Conservation (phyloP, 805 yeast genomes). For the Alloascoidea hylecoeti region DNA sequence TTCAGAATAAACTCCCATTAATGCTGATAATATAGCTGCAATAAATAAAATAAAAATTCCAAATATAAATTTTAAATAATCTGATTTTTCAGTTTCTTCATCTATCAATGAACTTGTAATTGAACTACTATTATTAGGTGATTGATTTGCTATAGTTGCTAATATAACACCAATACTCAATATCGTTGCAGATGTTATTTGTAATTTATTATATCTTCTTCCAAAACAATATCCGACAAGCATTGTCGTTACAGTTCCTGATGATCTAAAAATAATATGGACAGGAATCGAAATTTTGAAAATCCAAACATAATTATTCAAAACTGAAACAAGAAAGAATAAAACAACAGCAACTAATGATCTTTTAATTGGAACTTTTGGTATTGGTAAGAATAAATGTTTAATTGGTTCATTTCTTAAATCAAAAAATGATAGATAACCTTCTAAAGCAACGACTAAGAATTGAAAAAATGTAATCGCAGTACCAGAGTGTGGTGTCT, state of each 20-base stretch:
- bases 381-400: constrained; percentile 1
- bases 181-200: constrained; percentile 33
- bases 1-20: constrained; percentile 48
- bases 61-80: constrained; percentile 17
- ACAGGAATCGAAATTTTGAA: constrained; percentile 49
- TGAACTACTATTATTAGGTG: not conserved
- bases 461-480: constrained; percentile 47
- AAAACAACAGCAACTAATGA: constrained; percentile 33
- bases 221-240: constrained; percentile 33
- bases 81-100: constrained; percentile 12
- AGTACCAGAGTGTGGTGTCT: constrained; percentile 24
- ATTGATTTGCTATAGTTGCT: constrained; percentile 13
- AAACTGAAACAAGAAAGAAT: constrained; percentile 33
- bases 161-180: constrained; percentile 42
- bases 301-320: constrained; percentile 45
- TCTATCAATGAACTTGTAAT: constrained; percentile 5
- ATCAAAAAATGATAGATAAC: constrained; percentile 23
- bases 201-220: constrained; percentile 28
- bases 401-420: constrained; percentile 5
- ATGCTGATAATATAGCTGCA: constrained; percentile 36
- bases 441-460: constrained; percentile 31
- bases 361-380: constrained; percentile 24
- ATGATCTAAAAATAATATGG: constrained; percentile 52
- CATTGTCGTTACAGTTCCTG: constrained; percentile 51
- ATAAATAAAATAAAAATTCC: constrained; percentile 28